phyloP scores from a whole-genome alignment of 805 yeast genomes.

The Candida qinlingensis region DNA sequence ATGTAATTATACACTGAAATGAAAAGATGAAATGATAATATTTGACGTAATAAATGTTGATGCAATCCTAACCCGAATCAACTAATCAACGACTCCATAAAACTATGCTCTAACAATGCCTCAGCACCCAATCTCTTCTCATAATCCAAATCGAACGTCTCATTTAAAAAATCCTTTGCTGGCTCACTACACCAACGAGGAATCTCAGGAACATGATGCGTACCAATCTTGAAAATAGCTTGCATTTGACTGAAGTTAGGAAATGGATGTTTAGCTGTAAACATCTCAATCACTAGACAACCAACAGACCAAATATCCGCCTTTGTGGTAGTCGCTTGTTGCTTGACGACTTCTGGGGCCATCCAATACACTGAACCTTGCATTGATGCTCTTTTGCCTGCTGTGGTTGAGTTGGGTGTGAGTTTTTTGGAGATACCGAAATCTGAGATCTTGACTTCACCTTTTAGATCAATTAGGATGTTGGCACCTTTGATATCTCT shows the following conservation, averaged over 20 bases:
- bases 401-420: slow-evolving; percentile 38
- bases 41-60: no score
- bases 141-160: slow-evolving; percentile 73
- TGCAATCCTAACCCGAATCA: not conserved
- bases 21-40: no score
- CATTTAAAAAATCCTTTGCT: slow-evolving; percentile 58
- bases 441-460: slow-evolving; percentile 79
- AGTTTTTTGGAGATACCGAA: slow-evolving; percentile 75
- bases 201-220: slow-evolving; percentile 70
- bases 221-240: slow-evolving; percentile 91
- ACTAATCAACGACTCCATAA: slow-evolving; percentile 30
- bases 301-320: slow-evolving; percentile 99
- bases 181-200: slow-evolving; percentile 69
- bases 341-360: slow-evolving; percentile 99
- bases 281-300: slow-evolving; percentile 89
- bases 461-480: slow-evolving; percentile 72
- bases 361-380: slow-evolving; percentile 98
- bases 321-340: slow-evolving; percentile 81
- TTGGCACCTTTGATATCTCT: slow-evolving; percentile 90
- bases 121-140: slow-evolving; percentile 68
- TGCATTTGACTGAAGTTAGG: slow-evolving; percentile 96
- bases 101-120: slow-evolving; percentile 61
- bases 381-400: slow-evolving; percentile 63
- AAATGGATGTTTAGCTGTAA: slow-evolving; percentile 93
- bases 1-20: no score